A percentile compares a stretch with the other conserved stretches of the same genome.
Evolutionary conservation across 2,329 filamentous ascomycete species (phyloP).

Genomic region (Penicillium polonicum): DNA sequence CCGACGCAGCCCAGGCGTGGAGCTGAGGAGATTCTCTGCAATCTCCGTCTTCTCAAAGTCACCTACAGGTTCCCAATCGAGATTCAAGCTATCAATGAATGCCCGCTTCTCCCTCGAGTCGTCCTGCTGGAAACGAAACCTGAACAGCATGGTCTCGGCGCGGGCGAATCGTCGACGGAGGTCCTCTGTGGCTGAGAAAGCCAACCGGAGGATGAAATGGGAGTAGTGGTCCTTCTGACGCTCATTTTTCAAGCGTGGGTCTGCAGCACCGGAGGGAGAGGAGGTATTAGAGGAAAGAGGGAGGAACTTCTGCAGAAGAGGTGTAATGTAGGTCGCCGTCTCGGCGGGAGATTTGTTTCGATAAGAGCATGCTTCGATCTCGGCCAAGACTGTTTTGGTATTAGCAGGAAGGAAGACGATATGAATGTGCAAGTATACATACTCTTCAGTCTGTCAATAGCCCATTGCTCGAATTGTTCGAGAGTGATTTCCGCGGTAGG

Average conservation of each 20-base stretch:
- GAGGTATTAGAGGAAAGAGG: conserved; percentile 76
- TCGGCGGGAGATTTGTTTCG: conserved; percentile 84
- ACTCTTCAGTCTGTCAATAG: conserved; percentile 86
- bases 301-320: conserved; percentile 82
- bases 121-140: conserved; percentile 75
- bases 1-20: conserved; percentile 50
- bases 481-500: conserved; percentile 93
- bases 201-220: conserved; percentile 92
- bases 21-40: conserved; percentile 60
- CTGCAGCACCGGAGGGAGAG: conserved; percentile 49
- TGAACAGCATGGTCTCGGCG: conserved; percentile 86
- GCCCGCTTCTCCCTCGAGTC: conserved; percentile 67
- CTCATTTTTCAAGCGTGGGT: conserved; percentile 62
- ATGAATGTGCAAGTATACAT: conserved; percentile 23
- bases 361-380: conserved; percentile 87
- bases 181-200: conserved; percentile 89
- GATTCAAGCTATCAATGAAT: conserved; percentile 73
- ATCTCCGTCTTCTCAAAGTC: conserved; percentile 76
- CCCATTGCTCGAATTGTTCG: conserved; percentile 98
- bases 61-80: conserved; percentile 80
- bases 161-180: conserved; percentile 80
- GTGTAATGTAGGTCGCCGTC: conserved; percentile 78
- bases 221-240: conserved; percentile 95
- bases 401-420: background rate
- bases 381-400: conserved; percentile 36